A percentile compares a stretch with the other conserved stretches of the same genome.
Conservation (phyloP, 2,329 filamentous ascomycete genomes). For the Chaetothyriales sp. region DNA sequence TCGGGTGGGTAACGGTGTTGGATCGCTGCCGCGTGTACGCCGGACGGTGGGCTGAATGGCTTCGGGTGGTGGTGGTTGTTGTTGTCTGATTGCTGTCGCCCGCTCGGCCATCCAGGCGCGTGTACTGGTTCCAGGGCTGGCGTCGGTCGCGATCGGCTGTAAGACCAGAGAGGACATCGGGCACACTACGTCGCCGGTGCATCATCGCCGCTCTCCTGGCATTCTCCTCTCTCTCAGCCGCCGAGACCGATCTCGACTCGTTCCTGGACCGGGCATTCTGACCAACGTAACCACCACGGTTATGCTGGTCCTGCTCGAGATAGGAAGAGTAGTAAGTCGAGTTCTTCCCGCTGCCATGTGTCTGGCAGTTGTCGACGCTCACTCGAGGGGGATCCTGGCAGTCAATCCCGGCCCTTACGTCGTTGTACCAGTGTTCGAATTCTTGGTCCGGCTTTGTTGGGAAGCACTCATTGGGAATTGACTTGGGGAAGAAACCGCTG, state of each 20-base stretch:
- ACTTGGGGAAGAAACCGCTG: conserved; percentile 45
- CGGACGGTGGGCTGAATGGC: conserved; percentile 13
- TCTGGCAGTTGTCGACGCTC: not conserved
- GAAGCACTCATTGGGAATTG: conserved; percentile 53
- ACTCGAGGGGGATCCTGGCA: conserved; percentile 30
- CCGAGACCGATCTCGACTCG: conserved; percentile 8
- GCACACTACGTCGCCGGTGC: conserved; percentile 14
- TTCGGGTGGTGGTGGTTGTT: conserved; percentile 9
- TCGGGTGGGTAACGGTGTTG: conserved; percentile 5
- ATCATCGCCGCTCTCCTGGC: conserved; percentile 7
- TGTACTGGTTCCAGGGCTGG: conserved; percentile 5
- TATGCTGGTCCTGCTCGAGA: conserved; percentile 8
- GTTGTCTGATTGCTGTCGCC: conserved; percentile 1
- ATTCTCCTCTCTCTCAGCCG: conserved; percentile 11
- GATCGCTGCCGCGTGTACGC: conserved; percentile 10
- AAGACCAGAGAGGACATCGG: conserved; percentile 11
- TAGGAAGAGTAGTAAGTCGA: conserved; percentile 22
- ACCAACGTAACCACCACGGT: conserved; percentile 14
- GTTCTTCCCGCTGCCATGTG: conserved; percentile 22
- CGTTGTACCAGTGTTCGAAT: conserved; percentile 76
- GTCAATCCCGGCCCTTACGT: conserved; percentile 55
- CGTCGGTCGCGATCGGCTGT: conserved; percentile 4
- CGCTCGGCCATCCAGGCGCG: not conserved
- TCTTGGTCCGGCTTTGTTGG: conserved; percentile 58
- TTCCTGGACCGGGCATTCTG: conserved; percentile 3